Percentiles rank a stretch among this genome's conserved stretches.
Evolutionary conservation across 306 rosid genomes (phyloP).

Genomic region (Spatholobus suberectus): DNA sequence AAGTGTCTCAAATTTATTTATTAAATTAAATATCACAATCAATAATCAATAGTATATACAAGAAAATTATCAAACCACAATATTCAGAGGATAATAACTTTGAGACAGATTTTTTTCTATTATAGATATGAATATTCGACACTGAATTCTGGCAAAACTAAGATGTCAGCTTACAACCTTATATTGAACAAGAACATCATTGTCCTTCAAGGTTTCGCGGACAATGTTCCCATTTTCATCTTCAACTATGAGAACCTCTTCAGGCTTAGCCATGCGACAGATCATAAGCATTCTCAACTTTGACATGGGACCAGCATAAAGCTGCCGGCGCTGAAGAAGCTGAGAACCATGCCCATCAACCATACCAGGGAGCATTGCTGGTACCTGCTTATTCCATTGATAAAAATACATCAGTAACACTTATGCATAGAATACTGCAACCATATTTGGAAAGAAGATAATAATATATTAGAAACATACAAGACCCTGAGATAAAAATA

Average conservation of each 20-base stretch:
- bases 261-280: slow-evolving; percentile 99
- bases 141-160: slow-evolving; percentile 15
- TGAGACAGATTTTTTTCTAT: not conserved
- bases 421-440: not conserved
- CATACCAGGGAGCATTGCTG: slow-evolving; percentile 75
- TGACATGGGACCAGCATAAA: slow-evolving; percentile 86
- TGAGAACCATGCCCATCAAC: slow-evolving; percentile 88
- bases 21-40: not conserved
- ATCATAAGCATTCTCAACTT: slow-evolving; percentile 98
- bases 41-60: not conserved
- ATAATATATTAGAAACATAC: not conserved
- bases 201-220: slow-evolving; percentile 98
- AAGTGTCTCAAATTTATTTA: not conserved
- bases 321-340: slow-evolving; percentile 82
- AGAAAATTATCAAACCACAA: not conserved
- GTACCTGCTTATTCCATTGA: slow-evolving; percentile 54
- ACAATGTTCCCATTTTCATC: slow-evolving; percentile 99
- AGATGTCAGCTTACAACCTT: slow-evolving; percentile 60
- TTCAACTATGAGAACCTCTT: slow-evolving; percentile 98
- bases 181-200: slow-evolving; percentile 98
- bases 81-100: not conserved
- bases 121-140: not conserved
- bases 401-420: slow-evolving; percentile 8
- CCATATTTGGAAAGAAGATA: slow-evolving; percentile 1
- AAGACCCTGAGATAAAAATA: not conserved